Evolutionary conservation across 208 protist species (phyloP).

Genomic region (Wallacemonas sp.): DNA sequence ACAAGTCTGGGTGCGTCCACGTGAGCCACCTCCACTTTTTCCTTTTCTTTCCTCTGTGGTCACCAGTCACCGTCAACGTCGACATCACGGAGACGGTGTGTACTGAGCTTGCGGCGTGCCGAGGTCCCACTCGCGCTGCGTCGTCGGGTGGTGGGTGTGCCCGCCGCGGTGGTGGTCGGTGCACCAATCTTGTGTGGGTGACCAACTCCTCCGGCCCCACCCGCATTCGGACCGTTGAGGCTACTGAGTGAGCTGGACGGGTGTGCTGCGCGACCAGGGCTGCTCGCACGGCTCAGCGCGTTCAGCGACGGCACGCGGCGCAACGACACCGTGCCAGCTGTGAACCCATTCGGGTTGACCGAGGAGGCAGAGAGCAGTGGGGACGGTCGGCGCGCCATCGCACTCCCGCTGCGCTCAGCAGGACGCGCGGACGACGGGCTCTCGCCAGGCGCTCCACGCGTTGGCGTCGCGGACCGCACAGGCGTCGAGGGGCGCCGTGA

Average conservation of each 20-base stretch:
- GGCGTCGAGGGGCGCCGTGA: slow-evolving; percentile 23
- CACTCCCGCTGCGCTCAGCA: slow-evolving; percentile 20
- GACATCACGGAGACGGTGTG: slow-evolving; percentile 33
- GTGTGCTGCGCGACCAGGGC: slow-evolving; percentile 25
- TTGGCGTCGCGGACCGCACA: slow-evolving; percentile 49
- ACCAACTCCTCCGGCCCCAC: background rate
- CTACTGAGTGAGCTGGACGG: slow-evolving; percentile 27
- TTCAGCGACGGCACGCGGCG: slow-evolving; percentile 28
- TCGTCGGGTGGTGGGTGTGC: background rate
- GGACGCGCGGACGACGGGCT: background rate
- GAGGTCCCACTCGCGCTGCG: slow-evolving; percentile 28
- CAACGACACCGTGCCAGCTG: slow-evolving; percentile 11
- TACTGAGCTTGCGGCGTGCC: slow-evolving; percentile 30
- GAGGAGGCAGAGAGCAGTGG: slow-evolving; percentile 24
- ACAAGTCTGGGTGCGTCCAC: background rate
- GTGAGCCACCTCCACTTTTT: too few relatives aligned
- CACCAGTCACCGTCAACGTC: slow-evolving; percentile 45
- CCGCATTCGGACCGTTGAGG: slow-evolving; percentile 16
- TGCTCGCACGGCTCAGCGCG: slow-evolving; percentile 46
- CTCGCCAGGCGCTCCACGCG: slow-evolving; percentile 14
- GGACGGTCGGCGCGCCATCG: slow-evolving; percentile 30
- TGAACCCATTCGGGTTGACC: background rate
- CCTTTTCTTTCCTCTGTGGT: too few relatives aligned
- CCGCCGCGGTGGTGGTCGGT: too few relatives aligned
- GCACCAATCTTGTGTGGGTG: too few relatives aligned